These are phyloP conservation scores for Yarrowia yakushimensis DNA, from an alignment of 805 yeast species.

Conservation along the genomic window DNA sequence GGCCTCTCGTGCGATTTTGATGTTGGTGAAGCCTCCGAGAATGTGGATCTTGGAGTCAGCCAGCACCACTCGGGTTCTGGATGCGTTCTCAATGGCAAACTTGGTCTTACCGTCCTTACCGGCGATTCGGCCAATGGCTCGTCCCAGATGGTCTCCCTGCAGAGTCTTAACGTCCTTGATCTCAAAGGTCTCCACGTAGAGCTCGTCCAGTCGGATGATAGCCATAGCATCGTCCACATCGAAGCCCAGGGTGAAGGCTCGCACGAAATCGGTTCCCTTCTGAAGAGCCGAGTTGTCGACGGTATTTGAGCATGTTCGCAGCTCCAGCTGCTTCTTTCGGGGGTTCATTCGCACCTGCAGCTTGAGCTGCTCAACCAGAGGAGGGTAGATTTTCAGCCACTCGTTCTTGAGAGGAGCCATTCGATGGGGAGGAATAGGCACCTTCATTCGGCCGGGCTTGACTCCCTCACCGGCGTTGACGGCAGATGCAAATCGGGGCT, in stretches of 20 bases:
- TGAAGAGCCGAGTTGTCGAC: slow-evolving; percentile 93
- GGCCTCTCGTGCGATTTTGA: slow-evolving; percentile 97
- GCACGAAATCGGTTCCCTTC: slow-evolving; percentile 95
- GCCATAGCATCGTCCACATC: slow-evolving; percentile 98
- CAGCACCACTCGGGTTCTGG: slow-evolving; percentile 93
- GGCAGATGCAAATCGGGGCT: slow-evolving; percentile 81
- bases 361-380: slow-evolving; percentile 90
- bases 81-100: slow-evolving; percentile 97
- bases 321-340: slow-evolving; percentile 72
- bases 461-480: slow-evolving; percentile 59
- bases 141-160: slow-evolving; percentile 91
- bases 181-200: slow-evolving; percentile 95
- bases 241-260: slow-evolving; percentile 93
- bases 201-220: slow-evolving; percentile 85
- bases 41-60: slow-evolving; percentile 97
- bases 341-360: slow-evolving; percentile 95
- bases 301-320: slow-evolving; percentile 77
- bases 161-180: slow-evolving; percentile 94
- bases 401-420: slow-evolving; percentile 86
- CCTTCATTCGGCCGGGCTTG: slow-evolving; percentile 80
- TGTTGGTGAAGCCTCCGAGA: slow-evolving; percentile 94
- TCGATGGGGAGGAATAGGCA: slow-evolving; percentile 95
- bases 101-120: slow-evolving; percentile 99
- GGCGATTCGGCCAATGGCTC: slow-evolving; percentile 99
- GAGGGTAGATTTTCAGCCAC: slow-evolving; percentile 95